These are phyloP conservation scores for Crithidia bombi DNA, from an alignment of 208 protist genomes.

Conservation along the genomic window DNA sequence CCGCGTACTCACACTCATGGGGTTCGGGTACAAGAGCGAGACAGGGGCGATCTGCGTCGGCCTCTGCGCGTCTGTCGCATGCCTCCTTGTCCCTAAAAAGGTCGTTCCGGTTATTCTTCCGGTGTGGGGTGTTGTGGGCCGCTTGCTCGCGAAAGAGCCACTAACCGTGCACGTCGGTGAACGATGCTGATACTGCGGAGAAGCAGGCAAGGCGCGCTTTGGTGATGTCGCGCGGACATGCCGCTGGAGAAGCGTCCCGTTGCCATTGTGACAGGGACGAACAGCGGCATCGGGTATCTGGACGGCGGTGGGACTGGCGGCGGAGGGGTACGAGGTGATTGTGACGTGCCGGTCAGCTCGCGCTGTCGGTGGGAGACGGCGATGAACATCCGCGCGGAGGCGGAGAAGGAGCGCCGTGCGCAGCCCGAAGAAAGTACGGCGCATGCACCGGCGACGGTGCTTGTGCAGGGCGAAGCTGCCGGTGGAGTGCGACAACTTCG, in stretches of 20 bases:
- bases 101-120: constrained; percentile 16
- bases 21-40: constrained; percentile 78
- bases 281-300: constrained; percentile 89
- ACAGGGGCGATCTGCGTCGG: constrained; percentile 26
- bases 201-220: constrained; percentile 24
- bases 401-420: constrained; percentile 33
- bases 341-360: constrained; percentile 74
- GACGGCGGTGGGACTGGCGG: constrained; percentile 79
- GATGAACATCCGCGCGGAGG: constrained; percentile 44
- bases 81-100: constrained; percentile 1
- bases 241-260: constrained; percentile 60
- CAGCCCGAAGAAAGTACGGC: constrained; percentile 41
- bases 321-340: constrained; percentile 78
- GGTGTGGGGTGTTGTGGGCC: constrained; percentile 48
- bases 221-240: constrained; percentile 66
- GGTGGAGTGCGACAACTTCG: constrained; percentile 85
- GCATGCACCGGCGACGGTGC: constrained; percentile 43
- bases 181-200: constrained; percentile 25
- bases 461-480: constrained; percentile 62
- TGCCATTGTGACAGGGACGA: constrained; percentile 91
- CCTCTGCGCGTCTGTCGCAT: not conserved
- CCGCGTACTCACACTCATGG: constrained; percentile 27
- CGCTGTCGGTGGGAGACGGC: constrained; percentile 61
- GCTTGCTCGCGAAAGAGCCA: constrained; percentile 58
- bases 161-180: constrained; percentile 46